These are phyloP conservation scores for Arctium minus DNA, from an alignment of 129 eudicot species.

Conservation along the genomic window DNA sequence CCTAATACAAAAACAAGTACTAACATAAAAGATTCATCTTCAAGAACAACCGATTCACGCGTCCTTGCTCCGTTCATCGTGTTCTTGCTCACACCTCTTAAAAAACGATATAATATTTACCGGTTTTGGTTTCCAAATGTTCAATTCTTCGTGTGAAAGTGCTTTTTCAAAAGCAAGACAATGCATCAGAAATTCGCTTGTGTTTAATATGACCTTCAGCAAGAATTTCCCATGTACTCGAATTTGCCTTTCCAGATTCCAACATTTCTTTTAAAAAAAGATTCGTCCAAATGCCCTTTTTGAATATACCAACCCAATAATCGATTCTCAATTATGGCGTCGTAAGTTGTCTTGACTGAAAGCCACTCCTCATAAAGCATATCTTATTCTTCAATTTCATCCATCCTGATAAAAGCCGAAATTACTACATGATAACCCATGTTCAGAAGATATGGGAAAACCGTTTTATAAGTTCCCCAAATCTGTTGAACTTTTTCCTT, in stretches of 20 bases:
- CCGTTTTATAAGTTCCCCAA: too few relatives aligned
- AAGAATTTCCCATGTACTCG: conserved; percentile 74
- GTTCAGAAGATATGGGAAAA: too few relatives aligned
- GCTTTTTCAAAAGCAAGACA: conserved; percentile 59
- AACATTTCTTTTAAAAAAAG: conserved; percentile 54
- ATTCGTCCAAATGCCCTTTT: conserved; percentile 41
- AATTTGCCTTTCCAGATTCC: conserved; percentile 63
- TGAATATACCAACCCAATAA: conserved; percentile 66
- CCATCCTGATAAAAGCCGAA: too few relatives aligned
- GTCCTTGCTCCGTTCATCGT: conserved; percentile 46
- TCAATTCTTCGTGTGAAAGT: conserved; percentile 37
- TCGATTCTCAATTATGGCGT: too few relatives aligned
- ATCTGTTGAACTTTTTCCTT: conserved; percentile 58
- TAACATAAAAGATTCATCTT: conserved; percentile 52
- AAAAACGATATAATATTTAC: conserved; percentile 34
- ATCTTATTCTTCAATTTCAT: too few relatives aligned
- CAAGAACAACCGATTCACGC: conserved; percentile 51
- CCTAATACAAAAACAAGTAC: too few relatives aligned
- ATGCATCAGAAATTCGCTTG: conserved; percentile 47
- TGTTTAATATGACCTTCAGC: too few relatives aligned
- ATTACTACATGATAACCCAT: too few relatives aligned
- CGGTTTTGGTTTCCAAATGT: conserved; percentile 70
- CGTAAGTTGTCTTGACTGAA: too few relatives aligned
- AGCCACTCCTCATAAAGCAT: too few relatives aligned
- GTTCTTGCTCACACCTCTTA: conserved; percentile 44